phyloP scores from a whole-genome alignment of 495 filamentous ascomycete genomes.

The Beverwykella pulmonaria region DNA sequence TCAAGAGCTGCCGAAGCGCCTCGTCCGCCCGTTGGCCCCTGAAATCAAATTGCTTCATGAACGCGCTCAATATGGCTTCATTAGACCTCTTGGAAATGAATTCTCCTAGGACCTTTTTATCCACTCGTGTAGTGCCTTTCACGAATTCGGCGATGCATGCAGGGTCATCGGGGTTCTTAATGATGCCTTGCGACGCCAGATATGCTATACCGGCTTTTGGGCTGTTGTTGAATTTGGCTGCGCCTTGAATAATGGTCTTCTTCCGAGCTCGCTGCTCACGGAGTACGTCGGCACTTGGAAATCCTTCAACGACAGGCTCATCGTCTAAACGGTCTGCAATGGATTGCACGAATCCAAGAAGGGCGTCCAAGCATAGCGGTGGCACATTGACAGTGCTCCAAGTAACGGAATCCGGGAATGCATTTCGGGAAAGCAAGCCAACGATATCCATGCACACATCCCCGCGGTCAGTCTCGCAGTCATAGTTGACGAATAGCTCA shows the following conservation, averaged over 20 bases:
- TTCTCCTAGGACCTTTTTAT: slow-evolving; percentile 89
- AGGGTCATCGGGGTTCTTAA: slow-evolving; percentile 72
- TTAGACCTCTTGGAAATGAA: slow-evolving; percentile 89
- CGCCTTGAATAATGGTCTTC: slow-evolving; percentile 82
- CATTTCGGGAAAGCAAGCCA: slow-evolving; percentile 87
- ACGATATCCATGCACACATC: slow-evolving; percentile 96
- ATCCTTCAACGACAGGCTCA: slow-evolving; percentile 63
- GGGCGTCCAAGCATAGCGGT: slow-evolving; percentile 87
- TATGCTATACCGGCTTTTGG: slow-evolving; percentile 89
- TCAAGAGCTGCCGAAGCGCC: slow-evolving; percentile 81
- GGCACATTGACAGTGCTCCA: slow-evolving; percentile 99
- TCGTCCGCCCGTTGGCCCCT: slow-evolving; percentile 83
- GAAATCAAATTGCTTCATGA: slow-evolving; percentile 86
- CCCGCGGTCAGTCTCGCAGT: slow-evolving; percentile 89
- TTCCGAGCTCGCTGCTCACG: slow-evolving; percentile 74
- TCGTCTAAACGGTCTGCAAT: slow-evolving; percentile 85
- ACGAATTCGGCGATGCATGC: slow-evolving; percentile 76
- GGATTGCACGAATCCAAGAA: slow-evolving; percentile 87
- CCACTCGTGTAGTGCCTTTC: slow-evolving; percentile 79
- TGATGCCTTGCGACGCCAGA: slow-evolving; percentile 79
- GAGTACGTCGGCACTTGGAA: slow-evolving; percentile 65
- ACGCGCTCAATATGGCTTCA: slow-evolving; percentile 76
- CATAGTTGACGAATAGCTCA: slow-evolving; percentile 96
- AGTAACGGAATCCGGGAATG: slow-evolving; percentile 94
- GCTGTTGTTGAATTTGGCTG: slow-evolving; percentile 91